A percentile compares a stretch with the other conserved stretches of the same genome.
phyloP scores from a whole-genome alignment of 768 basidiomycete genomes.

The Russula brevipes region DNA sequence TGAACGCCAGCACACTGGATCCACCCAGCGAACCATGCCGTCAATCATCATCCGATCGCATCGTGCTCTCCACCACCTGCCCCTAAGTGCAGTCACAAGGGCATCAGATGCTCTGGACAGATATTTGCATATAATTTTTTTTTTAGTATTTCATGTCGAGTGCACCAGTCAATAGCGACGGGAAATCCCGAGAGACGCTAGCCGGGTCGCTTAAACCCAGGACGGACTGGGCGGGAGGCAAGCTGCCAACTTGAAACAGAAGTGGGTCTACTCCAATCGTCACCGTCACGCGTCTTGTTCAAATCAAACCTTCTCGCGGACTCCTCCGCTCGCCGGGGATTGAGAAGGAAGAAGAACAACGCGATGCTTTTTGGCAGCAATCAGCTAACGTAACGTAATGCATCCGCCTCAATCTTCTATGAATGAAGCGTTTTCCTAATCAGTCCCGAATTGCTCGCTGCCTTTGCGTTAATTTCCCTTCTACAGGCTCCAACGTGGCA shows the following conservation, averaged over 20 bases:
- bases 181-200: background rate
- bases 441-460: background rate
- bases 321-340: background rate
- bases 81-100: slow-evolving; percentile 2
- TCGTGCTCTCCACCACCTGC: background rate
- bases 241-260: slow-evolving; percentile 21
- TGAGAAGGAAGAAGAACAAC: background rate
- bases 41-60: slow-evolving; percentile 10
- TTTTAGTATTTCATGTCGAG: background rate
- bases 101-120: background rate
- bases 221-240: background rate
- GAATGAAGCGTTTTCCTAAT: slow-evolving; percentile 8
- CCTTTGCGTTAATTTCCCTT: background rate
- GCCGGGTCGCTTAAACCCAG: background rate
- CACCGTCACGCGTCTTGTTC: background rate
- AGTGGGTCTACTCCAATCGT: background rate
- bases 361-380: background rate
- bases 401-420: background rate
- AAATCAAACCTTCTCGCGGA: slow-evolving; percentile 17
- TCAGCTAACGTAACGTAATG: slow-evolving; percentile 3
- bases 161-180: background rate
- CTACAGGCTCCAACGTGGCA: background rate
- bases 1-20: slow-evolving; percentile 4
- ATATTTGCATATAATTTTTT: background rate
- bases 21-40: background rate